Conservation (phyloP, 2,329 filamentous ascomycete genomes). For the Alternaria sp. region DNA sequence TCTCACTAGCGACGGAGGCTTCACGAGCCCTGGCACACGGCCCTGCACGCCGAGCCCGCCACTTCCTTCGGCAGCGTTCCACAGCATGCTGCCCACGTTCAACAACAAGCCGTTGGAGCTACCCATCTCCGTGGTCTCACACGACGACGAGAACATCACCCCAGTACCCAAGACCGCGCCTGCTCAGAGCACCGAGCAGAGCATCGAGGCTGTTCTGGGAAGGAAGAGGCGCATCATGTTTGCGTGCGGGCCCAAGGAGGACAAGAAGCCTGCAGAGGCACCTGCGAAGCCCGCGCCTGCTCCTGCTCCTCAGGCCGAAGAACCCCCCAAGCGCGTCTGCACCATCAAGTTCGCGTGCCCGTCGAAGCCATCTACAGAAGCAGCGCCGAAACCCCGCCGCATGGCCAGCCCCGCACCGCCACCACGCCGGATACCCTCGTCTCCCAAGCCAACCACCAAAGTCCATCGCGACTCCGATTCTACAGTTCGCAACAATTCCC, state of each 20-base stretch:
- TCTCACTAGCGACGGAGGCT: slow-evolving; percentile 90
- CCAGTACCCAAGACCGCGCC: slow-evolving; percentile 31
- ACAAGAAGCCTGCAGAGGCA: slow-evolving; percentile 46
- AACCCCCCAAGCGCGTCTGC: slow-evolving; percentile 62
- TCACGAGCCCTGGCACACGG: slow-evolving; percentile 82
- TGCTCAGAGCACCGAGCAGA: slow-evolving; percentile 56
- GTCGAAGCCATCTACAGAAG: slow-evolving; percentile 55
- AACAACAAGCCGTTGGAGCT: slow-evolving; percentile 49
- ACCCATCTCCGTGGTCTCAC: slow-evolving; percentile 46
- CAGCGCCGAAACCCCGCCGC: slow-evolving; percentile 46
- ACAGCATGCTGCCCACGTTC: slow-evolving; percentile 44
- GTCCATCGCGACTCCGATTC: slow-evolving; percentile 58
- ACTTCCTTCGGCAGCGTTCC: slow-evolving; percentile 63
- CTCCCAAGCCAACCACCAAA: slow-evolving; percentile 39
- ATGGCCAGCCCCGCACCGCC: slow-evolving; percentile 54
- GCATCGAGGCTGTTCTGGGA: slow-evolving; percentile 68
- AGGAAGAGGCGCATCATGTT: slow-evolving; percentile 93
- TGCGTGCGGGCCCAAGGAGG: slow-evolving; percentile 70
- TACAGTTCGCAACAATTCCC: slow-evolving; percentile 57
- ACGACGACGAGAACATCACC: slow-evolving; percentile 43
- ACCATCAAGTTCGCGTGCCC: slow-evolving; percentile 78
- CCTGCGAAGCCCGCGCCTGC: slow-evolving; percentile 26
- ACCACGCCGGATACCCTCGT: slow-evolving; percentile 30
- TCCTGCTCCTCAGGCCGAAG: slow-evolving; percentile 21
- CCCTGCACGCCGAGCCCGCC: slow-evolving; percentile 89